Evolutionary conservation across 495 filamentous ascomycete species (phyloP).

Genomic region (Podospora sp.): DNA sequence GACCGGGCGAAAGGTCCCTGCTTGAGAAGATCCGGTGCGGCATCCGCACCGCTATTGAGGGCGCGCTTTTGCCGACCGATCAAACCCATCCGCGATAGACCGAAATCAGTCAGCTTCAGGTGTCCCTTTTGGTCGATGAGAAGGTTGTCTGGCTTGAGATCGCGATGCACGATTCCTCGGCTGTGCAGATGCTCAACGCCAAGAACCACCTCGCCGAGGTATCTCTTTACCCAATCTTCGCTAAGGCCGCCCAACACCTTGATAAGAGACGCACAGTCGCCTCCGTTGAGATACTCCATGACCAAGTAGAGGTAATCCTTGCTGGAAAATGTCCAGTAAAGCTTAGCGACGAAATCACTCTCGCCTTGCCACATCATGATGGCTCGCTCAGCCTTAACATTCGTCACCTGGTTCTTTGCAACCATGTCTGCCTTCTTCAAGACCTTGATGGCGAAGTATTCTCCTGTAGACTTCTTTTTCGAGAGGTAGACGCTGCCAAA

Average conservation of each 20-base stretch:
- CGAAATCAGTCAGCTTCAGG: slow-evolving; percentile 96
- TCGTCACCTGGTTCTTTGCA: slow-evolving; percentile 98
- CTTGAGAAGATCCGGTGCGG: slow-evolving; percentile 87
- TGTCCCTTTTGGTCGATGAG: slow-evolving; percentile 97
- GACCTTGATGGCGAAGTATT: slow-evolving; percentile 98
- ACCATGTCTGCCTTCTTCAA: slow-evolving; percentile 99
- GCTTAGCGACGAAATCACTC: slow-evolving; percentile 97
- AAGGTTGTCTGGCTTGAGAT: slow-evolving; percentile 96
- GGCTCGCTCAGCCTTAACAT: slow-evolving; percentile 97
- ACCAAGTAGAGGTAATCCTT: slow-evolving; percentile 98
- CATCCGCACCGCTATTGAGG: slow-evolving; percentile 76
- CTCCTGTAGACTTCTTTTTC: slow-evolving; percentile 97
- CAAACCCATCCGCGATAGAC: slow-evolving; percentile 94
- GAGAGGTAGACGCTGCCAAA: slow-evolving; percentile 97
- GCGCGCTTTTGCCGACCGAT: slow-evolving; percentile 94
- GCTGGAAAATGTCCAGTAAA: slow-evolving; percentile 99
- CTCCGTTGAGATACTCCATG: slow-evolving; percentile 98
- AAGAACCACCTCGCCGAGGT: slow-evolving; percentile 91
- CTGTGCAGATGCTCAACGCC: slow-evolving; percentile 94
- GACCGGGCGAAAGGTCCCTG: slow-evolving; percentile 87
- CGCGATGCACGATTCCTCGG: slow-evolving; percentile 92
- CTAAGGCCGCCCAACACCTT: slow-evolving; percentile 88
- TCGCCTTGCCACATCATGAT: slow-evolving; percentile 99
- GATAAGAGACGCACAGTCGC: slow-evolving; percentile 94
- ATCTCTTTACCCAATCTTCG: slow-evolving; percentile 97